Percentiles rank a stretch among this genome's conserved stretches.
phyloP scores from a whole-genome alignment of 306 rosid genomes.

The Luffa aegyptiaca region DNA sequence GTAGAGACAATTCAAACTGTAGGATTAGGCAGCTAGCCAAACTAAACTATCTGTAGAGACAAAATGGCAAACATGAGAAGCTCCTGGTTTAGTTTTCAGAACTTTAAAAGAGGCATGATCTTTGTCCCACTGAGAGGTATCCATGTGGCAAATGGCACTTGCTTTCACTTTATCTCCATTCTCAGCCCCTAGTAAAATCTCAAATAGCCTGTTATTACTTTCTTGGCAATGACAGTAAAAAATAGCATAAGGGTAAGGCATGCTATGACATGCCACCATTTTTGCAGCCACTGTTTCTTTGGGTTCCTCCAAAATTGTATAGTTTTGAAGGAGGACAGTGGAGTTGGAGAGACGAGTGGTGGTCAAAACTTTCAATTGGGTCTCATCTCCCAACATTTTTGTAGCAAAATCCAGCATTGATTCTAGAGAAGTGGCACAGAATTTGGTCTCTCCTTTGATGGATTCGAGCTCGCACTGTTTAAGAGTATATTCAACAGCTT shows the following conservation, averaged over 20 bases:
- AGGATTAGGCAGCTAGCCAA: slow-evolving; percentile 41
- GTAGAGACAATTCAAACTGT: neutral
- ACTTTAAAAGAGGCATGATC: slow-evolving; percentile 46
- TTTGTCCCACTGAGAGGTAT: slow-evolving; percentile 61
- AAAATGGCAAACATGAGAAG: slow-evolving; percentile 68
- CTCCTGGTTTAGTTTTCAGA: slow-evolving; percentile 41
- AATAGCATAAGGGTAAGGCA: slow-evolving; percentile 76
- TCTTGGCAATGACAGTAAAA: slow-evolving; percentile 58
- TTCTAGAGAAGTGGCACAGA: slow-evolving; percentile 58
- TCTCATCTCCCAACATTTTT: slow-evolving; percentile 24
- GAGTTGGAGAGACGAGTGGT: slow-evolving; percentile 31
- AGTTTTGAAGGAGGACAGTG: slow-evolving; percentile 36
- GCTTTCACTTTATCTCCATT: slow-evolving; percentile 48
- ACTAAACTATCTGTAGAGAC: slow-evolving; percentile 52
- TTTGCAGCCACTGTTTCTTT: slow-evolving; percentile 30
- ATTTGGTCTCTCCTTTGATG: slow-evolving; percentile 50
- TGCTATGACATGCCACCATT: slow-evolving; percentile 50
- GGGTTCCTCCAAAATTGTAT: slow-evolving; percentile 33
- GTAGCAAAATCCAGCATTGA: slow-evolving; percentile 42
- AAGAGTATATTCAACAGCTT: slow-evolving; percentile 46
- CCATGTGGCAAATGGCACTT: slow-evolving; percentile 68
- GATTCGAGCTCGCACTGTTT: slow-evolving; percentile 38
- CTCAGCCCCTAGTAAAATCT: slow-evolving; percentile 37
- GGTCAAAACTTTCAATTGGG: slow-evolving; percentile 32
- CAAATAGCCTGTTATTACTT: slow-evolving; percentile 33